Conservation (phyloP, 2,329 filamentous ascomycete species). For the Allantophomopsis lycopodina region DNA sequence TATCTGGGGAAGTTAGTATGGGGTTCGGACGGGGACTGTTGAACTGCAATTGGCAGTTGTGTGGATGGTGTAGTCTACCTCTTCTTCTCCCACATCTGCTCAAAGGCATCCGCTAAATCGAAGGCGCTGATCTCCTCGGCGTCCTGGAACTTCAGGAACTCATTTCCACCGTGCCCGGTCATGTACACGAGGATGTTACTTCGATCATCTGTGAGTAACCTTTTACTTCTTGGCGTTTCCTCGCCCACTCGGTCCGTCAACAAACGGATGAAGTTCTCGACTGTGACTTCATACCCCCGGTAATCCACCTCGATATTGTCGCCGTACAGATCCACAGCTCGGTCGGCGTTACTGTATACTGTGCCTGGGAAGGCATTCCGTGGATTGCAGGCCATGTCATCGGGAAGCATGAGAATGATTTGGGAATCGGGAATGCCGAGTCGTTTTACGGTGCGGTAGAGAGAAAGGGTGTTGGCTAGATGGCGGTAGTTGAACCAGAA, state of each 20-base stretch:
- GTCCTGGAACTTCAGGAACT: slow-evolving; percentile 97
- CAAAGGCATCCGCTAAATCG: slow-evolving; percentile 91
- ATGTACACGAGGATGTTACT: slow-evolving; percentile 98
- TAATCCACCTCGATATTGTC: slow-evolving; percentile 99
- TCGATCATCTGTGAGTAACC: slow-evolving; percentile 83
- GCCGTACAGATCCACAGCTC: slow-evolving; percentile 89
- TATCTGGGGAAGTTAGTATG: slow-evolving; percentile 38
- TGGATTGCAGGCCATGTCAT: slow-evolving; percentile 99
- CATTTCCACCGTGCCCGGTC: slow-evolving; percentile 95
- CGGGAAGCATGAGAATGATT: slow-evolving; percentile 99
- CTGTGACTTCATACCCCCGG: slow-evolving; percentile 93
- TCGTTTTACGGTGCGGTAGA: slow-evolving; percentile 96
- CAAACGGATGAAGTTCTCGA: slow-evolving; percentile 95
- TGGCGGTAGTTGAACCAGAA: slow-evolving; percentile 99
- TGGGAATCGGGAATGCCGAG: slow-evolving; percentile 96
- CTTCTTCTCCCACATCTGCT: slow-evolving; percentile 99
- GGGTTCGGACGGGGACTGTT: too few species aligned
- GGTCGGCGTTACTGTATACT: slow-evolving; percentile 96
- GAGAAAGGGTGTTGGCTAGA: slow-evolving; percentile 90
- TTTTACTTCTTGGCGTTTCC: slow-evolving; percentile 89
- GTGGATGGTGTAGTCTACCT: slow-evolving; percentile 34
- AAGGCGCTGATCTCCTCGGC: slow-evolving; percentile 95
- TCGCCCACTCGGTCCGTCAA: slow-evolving; percentile 89
- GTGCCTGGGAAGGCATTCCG: slow-evolving; percentile 96
- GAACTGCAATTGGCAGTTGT: too few species aligned